Conservation (phyloP, 225 moss, liverwort and hornwort genomes). For the Anthoceros angustus region DNA sequence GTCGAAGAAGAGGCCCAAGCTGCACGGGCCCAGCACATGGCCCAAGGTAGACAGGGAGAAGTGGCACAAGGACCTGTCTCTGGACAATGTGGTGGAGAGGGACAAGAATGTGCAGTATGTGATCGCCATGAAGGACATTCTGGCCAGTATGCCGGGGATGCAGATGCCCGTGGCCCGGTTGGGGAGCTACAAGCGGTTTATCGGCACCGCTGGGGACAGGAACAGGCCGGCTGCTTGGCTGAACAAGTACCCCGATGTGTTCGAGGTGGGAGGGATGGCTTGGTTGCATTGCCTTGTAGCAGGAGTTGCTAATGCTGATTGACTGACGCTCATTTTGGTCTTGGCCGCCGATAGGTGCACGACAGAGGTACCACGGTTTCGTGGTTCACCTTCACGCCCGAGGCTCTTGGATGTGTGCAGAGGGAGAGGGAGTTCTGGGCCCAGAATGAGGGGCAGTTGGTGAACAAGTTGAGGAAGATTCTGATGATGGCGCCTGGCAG, state of each 20-base stretch:
- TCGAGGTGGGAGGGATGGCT: background rate
- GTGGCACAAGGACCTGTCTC: slow-evolving; percentile 1
- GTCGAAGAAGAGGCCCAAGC: background rate
- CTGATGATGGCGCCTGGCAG: background rate
- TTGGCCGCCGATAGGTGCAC: background rate
- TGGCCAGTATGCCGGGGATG: slow-evolving; percentile 1
- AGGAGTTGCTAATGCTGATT: background rate
- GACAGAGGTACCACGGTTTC: background rate
- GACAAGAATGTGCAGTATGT: background rate
- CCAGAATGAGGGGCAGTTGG: background rate
- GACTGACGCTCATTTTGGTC: background rate
- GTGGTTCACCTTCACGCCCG: slow-evolving; percentile 1
- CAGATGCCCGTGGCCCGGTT: slow-evolving; percentile 2
- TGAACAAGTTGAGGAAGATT: background rate
- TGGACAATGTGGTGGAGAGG: background rate
- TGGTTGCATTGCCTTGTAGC: background rate
- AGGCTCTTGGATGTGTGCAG: background rate
- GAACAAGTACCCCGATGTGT: background rate
- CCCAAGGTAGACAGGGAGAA: slow-evolving; percentile 1
- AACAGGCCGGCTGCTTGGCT: background rate
- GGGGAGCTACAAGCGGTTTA: background rate
- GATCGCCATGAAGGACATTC: background rate
- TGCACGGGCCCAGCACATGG: slow-evolving; percentile 3
- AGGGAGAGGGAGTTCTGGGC: background rate
- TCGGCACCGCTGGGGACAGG: background rate